phyloP scores from a whole-genome alignment of 345 rosid genomes.

The Pistacia vera region DNA sequence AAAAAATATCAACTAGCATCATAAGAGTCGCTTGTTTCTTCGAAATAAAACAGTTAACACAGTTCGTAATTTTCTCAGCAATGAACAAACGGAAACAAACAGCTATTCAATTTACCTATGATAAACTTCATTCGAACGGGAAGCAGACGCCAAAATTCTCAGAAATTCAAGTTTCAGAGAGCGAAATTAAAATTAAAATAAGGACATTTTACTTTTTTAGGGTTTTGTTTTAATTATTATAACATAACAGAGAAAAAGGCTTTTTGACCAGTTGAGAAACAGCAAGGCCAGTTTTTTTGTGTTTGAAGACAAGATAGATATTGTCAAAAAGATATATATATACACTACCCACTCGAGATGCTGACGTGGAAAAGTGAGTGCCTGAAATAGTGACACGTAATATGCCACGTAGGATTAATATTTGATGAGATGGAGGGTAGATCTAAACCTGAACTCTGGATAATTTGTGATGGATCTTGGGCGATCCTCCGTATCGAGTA shows the following conservation, averaged over 20 bases:
- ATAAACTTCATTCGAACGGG: constrained; percentile 2
- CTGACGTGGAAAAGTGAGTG: constrained; percentile 24
- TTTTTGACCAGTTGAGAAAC: neutral
- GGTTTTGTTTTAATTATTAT: neutral
- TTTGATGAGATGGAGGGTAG: constrained; percentile 24
- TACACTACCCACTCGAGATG: neutral
- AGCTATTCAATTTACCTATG: neutral
- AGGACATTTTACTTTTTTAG: neutral
- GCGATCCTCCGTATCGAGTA: constrained; percentile 24
- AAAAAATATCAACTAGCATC: neutral
- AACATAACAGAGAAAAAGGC: neutral
- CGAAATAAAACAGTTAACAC: neutral
- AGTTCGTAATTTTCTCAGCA: neutral
- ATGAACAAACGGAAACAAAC: neutral
- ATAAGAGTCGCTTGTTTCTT: neutral
- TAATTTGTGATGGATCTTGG: constrained; percentile 17
- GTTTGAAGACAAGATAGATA: neutral
- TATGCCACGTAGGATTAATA: neutral
- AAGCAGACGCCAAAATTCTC: neutral
- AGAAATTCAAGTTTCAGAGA: neutral
- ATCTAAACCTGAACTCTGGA: constrained; percentile 36
- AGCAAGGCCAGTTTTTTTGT: neutral
- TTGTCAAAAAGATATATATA: neutral
- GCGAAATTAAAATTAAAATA: neutral
- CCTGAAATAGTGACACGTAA: constrained; percentile 9